These are phyloP conservation scores for Glycine tomentella DNA, from an alignment of 306 rosid species.

Conservation along the genomic window DNA sequence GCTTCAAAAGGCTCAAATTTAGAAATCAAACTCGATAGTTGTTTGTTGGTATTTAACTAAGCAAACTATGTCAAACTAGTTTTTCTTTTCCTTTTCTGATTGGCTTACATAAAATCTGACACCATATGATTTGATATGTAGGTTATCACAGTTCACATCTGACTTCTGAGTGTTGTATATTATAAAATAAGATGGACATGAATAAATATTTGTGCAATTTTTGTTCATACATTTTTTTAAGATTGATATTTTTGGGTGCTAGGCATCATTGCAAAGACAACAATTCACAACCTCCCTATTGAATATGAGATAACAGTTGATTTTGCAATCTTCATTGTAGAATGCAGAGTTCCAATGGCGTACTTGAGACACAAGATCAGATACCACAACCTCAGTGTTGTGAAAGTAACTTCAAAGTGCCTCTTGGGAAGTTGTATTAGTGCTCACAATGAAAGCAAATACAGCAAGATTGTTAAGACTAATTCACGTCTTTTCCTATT, in stretches of 20 bases:
- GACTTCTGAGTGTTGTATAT: slow-evolving; percentile 8
- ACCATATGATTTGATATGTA: slow-evolving; percentile 19
- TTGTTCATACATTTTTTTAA: slow-evolving; percentile 3
- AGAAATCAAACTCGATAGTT: not conserved
- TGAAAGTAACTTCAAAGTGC: too few species aligned
- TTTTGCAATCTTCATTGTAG: too few species aligned
- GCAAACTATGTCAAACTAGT: not conserved
- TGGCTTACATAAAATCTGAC: slow-evolving; percentile 3
- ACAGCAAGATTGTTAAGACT: too few species aligned
- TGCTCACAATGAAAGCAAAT: too few species aligned
- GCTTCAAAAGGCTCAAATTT: not conserved
- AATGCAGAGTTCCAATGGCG: not conserved
- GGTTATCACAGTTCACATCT: not conserved
- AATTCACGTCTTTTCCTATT: too few species aligned
- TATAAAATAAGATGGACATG: not conserved
- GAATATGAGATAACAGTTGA: not conserved
- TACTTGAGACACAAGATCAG: not conserved
- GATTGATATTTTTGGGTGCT: slow-evolving; percentile 5
- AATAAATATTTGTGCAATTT: too few species aligned
- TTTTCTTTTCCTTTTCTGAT: slow-evolving; percentile 30
- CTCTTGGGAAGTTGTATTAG: too few species aligned
- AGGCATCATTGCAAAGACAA: not conserved
- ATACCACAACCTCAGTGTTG: not conserved
- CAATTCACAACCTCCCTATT: not conserved
- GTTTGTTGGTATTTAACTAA: not conserved